phyloP scores from a whole-genome alignment of 2,329 filamentous ascomycete species.

The Stachybotrys chartarum region DNA sequence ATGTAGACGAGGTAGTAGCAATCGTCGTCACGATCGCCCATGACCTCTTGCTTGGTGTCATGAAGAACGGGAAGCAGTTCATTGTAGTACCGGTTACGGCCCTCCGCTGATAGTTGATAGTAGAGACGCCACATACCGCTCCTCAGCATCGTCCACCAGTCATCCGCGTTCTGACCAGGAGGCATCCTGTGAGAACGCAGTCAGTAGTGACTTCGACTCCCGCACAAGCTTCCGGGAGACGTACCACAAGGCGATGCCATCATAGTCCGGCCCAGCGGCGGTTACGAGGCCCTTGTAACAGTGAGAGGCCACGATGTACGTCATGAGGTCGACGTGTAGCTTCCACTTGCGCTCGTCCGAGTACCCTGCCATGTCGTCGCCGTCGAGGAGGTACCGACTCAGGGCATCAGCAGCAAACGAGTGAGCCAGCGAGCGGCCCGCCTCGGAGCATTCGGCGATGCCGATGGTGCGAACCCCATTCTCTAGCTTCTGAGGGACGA shows the following conservation, averaged over 20 bases:
- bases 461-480: constrained; percentile 54
- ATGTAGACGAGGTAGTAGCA: constrained; percentile 82
- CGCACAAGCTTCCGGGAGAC: constrained; percentile 18
- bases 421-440: constrained; percentile 64
- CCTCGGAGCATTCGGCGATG: constrained; percentile 62
- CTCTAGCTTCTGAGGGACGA: constrained; percentile 46
- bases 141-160: constrained; percentile 63
- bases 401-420: constrained; percentile 72
- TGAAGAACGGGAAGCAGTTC: constrained; percentile 72
- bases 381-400: constrained; percentile 67
- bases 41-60: constrained; percentile 60
- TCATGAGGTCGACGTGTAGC: constrained; percentile 70
- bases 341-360: constrained; percentile 65
- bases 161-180: constrained; percentile 66
- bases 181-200: constrained; percentile 52
- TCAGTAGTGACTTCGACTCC: too few relatives aligned
- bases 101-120: constrained; percentile 67
- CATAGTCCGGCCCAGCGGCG: constrained; percentile 67
- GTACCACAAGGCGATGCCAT: constrained; percentile 73
- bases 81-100: constrained; percentile 64
- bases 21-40: constrained; percentile 59
- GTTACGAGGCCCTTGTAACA: constrained; percentile 68
- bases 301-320: constrained; percentile 70
- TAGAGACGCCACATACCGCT: constrained; percentile 72
- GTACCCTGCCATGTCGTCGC: constrained; percentile 57